A percentile compares a stretch with the other conserved stretches of the same genome.
Evolutionary conservation across 495 filamentous ascomycete species (phyloP).

Genomic region (Penicillium parvum): DNA sequence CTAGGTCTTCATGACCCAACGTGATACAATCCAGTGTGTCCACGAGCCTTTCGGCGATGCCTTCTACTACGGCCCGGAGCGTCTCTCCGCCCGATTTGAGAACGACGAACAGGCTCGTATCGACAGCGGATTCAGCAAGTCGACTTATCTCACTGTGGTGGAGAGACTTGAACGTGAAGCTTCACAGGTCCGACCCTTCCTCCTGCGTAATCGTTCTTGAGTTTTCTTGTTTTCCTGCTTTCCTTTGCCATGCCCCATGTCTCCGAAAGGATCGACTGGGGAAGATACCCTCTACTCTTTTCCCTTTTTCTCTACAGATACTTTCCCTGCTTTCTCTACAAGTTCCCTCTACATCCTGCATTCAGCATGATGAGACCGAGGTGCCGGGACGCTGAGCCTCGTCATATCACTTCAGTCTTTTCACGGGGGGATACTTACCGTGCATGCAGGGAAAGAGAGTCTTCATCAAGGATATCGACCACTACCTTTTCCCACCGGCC

Average conservation of each 20-base stretch:
- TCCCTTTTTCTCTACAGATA: background rate
- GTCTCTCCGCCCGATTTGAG: conserved; percentile 70
- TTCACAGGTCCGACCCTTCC: conserved; percentile 56
- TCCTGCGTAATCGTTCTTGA: conserved; percentile 17
- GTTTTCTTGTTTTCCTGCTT: conserved; percentile 17
- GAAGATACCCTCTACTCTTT: conserved; percentile 3
- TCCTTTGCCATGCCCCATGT: conserved; percentile 6
- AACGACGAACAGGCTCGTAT: conserved; percentile 64
- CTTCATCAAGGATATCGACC: conserved; percentile 96
- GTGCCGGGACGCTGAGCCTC: background rate
- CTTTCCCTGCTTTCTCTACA: no score
- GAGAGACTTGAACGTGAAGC: conserved; percentile 62
- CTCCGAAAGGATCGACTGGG: conserved; percentile 9
- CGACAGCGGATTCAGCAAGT: conserved; percentile 69
- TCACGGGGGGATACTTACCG: conserved; percentile 34
- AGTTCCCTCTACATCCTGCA: background rate
- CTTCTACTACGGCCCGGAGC: conserved; percentile 91
- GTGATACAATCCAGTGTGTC: conserved; percentile 70
- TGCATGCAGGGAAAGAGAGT: conserved; percentile 60
- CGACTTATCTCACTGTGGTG: conserved; percentile 73
- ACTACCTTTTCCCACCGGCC: conserved; percentile 79
- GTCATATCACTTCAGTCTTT: conserved; percentile 1
- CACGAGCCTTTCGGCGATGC: conserved; percentile 97
- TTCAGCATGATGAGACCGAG: background rate
- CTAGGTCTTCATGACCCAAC: conserved; percentile 93